Evolutionary conservation across 306 rosid genomes (phyloP).

Genomic region (Cyamopsis tetragonoloba): DNA sequence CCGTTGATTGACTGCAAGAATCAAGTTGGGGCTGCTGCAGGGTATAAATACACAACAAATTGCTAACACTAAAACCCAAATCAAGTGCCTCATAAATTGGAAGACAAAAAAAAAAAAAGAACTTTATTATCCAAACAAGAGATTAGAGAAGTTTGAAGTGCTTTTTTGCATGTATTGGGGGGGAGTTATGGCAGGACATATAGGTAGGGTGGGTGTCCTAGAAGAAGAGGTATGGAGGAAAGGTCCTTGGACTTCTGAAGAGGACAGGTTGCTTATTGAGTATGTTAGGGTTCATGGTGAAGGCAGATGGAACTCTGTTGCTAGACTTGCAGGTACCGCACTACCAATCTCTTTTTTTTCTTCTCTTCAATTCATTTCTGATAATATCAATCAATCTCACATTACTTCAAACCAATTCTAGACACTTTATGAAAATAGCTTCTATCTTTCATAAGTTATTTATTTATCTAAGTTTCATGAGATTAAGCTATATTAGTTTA

Average conservation of each 20-base stretch:
- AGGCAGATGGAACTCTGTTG: constrained; percentile 94
- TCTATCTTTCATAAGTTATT: no score
- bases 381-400: neutral
- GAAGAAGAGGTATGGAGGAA: constrained; percentile 81
- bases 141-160: neutral
- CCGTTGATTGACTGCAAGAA: constrained; percentile 37
- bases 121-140: neutral
- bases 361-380: neutral
- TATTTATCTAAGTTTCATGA: no score
- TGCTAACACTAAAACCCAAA: constrained; percentile 22
- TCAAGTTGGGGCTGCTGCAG: constrained; percentile 33
- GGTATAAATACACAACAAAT: constrained; percentile 59
- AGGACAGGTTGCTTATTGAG: constrained; percentile 72
- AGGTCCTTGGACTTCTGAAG: constrained; percentile 96
- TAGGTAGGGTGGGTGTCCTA: constrained; percentile 50
- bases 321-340: constrained; percentile 74
- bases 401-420: no score
- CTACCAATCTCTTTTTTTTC: neutral
- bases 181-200: constrained; percentile 53
- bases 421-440: no score
- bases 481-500: no score
- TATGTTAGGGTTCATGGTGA: constrained; percentile 87
- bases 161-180: constrained; percentile 47
- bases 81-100: constrained; percentile 33
- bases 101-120: no score